Conservation (phyloP, 2,329 filamentous ascomycete species). For the Claviceps maximensis region DNA sequence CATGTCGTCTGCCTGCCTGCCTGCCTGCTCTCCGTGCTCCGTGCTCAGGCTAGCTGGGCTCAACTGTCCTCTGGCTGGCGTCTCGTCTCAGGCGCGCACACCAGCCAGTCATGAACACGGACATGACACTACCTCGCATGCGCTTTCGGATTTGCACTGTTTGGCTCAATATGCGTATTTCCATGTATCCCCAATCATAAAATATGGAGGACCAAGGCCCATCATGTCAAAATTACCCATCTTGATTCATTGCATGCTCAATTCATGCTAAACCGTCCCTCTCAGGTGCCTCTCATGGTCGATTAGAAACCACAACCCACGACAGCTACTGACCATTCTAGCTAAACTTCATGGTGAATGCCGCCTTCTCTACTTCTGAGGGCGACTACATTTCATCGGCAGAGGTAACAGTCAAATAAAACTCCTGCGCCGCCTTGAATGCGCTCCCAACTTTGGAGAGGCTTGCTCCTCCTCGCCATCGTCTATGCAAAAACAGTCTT, state of each 20-base stretch:
- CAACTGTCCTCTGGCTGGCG: no score
- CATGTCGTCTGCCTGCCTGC: no score
- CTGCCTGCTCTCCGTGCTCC: no score
- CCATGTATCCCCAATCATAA: background rate
- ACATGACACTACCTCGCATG: background rate
- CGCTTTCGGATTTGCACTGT: background rate
- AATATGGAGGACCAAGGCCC: background rate
- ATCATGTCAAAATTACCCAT: background rate
- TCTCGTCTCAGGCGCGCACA: no score
- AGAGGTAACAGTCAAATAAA: background rate
- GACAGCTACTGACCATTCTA: no score
- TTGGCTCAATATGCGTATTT: background rate
- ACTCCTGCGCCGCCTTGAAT: constrained; percentile 1
- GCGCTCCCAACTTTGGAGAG: background rate
- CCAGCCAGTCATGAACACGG: no score
- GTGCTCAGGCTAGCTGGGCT: no score
- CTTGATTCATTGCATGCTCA: background rate
- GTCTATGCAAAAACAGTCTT: constrained; percentile 58
- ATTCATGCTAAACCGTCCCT: background rate
- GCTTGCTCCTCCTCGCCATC: background rate
- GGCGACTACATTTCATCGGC: background rate
- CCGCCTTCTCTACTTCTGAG: background rate
- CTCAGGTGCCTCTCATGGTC: no score
- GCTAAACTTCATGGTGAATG: background rate
- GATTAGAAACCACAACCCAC: no score